Conservation (phyloP, 371 early-diverging fungal genomes). For the Lichtheimia hyalospora region DNA sequence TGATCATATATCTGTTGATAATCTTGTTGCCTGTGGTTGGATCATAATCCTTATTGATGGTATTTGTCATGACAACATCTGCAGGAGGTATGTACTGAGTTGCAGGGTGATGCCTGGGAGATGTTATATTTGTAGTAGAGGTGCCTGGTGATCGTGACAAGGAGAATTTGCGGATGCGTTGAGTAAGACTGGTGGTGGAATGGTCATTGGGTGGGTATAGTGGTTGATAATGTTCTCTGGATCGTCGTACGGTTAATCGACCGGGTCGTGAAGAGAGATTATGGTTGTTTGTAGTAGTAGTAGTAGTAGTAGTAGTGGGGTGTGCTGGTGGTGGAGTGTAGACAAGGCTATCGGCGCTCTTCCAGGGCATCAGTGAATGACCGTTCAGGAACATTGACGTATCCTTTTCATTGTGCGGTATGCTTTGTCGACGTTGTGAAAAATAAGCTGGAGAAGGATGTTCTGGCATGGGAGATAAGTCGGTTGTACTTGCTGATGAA, state of each 20-base stretch:
- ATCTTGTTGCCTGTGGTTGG: conserved; percentile 85
- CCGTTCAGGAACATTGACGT: conserved; percentile 10
- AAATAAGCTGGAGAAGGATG: conserved; percentile 17
- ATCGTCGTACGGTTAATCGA: background rate
- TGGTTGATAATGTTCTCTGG: conserved; percentile 1
- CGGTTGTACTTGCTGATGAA: background rate
- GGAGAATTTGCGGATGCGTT: conserved; percentile 19
- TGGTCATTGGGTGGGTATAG: conserved; percentile 5
- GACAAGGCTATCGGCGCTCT: conserved; percentile 28
- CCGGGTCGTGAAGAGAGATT: background rate
- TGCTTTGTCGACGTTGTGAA: conserved; percentile 17
- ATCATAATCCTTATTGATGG: conserved; percentile 79
- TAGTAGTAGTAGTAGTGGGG: background rate
- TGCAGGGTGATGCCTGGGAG: conserved; percentile 11
- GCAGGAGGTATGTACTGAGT: background rate
- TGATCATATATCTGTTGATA: conserved; percentile 92
- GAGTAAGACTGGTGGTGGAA: conserved; percentile 4
- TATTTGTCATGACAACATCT: conserved; percentile 54
- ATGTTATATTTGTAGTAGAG: conserved; percentile 1
- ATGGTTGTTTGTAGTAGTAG: no score
- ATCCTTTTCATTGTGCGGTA: conserved; percentile 16
- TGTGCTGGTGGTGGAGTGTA: background rate
- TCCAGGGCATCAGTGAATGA: conserved; percentile 24
- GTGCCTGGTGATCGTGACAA: conserved; percentile 17
- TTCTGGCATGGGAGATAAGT: conserved; percentile 13